These are phyloP conservation scores for Parafenestella ontariensis DNA, from an alignment of 2,329 filamentous ascomycete genomes.

Conservation along the genomic window DNA sequence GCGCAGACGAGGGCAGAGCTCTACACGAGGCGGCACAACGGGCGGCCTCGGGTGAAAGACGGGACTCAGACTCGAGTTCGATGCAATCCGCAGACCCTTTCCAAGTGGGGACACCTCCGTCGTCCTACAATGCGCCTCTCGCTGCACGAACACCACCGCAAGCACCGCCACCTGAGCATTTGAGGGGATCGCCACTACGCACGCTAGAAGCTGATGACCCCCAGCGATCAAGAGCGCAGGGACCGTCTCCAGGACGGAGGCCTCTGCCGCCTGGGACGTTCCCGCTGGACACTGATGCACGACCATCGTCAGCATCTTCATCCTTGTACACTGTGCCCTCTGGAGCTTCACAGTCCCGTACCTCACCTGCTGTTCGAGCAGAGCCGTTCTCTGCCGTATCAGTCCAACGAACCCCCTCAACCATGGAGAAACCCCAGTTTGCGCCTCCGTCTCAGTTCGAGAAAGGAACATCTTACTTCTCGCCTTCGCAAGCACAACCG, in stretches of 20 bases:
- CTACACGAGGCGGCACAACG: conserved; percentile 54
- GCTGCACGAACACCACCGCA: conserved; percentile 31
- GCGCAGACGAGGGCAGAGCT: conserved; percentile 59
- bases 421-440: conserved; percentile 23
- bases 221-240: conserved; percentile 38
- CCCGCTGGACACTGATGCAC: conserved; percentile 34
- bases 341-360: conserved; percentile 25
- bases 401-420: conserved; percentile 20
- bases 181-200: conserved; percentile 20
- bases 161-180: conserved; percentile 13
- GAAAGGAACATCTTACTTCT: conserved; percentile 15
- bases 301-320: conserved; percentile 34
- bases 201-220: conserved; percentile 36
- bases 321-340: conserved; percentile 38
- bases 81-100: conserved; percentile 29
- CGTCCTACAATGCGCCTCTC: conserved; percentile 23
- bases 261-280: conserved; percentile 35
- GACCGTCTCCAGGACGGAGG: conserved; percentile 35
- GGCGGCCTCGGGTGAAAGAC: conserved; percentile 25
- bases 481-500: conserved; percentile 13
- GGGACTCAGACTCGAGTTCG: conserved; percentile 43
- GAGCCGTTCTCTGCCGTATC: conserved; percentile 30
- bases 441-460: conserved; percentile 35
- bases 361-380: conserved; percentile 26
- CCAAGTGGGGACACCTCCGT: conserved; percentile 38